Base-by-base conservation (phyloP, 257 asterid genomes). In the Nicotiana undulata region DNA sequence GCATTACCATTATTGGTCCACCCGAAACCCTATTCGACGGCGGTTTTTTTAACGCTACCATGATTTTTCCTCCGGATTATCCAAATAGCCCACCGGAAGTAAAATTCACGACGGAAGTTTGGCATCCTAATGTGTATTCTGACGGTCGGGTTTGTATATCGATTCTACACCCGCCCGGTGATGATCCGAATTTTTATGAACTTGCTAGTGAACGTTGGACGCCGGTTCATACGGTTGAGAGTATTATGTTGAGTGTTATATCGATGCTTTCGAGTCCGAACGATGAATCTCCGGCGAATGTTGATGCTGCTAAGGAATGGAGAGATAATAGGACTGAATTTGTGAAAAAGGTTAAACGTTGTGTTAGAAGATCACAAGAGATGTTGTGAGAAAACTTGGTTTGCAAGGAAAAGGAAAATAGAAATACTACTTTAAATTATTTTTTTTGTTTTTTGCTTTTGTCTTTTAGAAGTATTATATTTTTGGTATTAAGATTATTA, bases 181-280 rank as follows among this genome's bases (percentile, higher is more conserved):
- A 96, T 26, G 99, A 96, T 90, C 99, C 99, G 60, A 94, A 90
- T 40, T 96, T 95, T 28, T 96, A 94, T 82, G 99, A 96, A 86
- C 95, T 96, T 81, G 98, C 99, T 12, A 96, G 99, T 86, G 99
- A 96, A 84, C 94, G 99, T 12, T 96, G 99, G 99, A 88, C 98
- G 6, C 99, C 98, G 79, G 99, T 94, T 59, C 99, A 96, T 89
- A 96, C 99, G 87, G 99, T 96, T 84, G 99, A 96, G 93, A 96
- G 99, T 81, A 96, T 96, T 79, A 94, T 96, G 83, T 88, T 96
- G 86, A 96, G 99, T 91, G 92, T 96, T 86, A 92, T 96, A 88
- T 96, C 99, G 22, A 96, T 96, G 99, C 95, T 96, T 77, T 90
- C 99, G 40, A 83, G 99, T 87, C 99, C 99, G 4, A 96, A 96